These are phyloP conservation scores for Pestalotiopsis sp. DNA, from an alignment of 2,329 filamentous ascomycete genomes.

Conservation along the genomic window DNA sequence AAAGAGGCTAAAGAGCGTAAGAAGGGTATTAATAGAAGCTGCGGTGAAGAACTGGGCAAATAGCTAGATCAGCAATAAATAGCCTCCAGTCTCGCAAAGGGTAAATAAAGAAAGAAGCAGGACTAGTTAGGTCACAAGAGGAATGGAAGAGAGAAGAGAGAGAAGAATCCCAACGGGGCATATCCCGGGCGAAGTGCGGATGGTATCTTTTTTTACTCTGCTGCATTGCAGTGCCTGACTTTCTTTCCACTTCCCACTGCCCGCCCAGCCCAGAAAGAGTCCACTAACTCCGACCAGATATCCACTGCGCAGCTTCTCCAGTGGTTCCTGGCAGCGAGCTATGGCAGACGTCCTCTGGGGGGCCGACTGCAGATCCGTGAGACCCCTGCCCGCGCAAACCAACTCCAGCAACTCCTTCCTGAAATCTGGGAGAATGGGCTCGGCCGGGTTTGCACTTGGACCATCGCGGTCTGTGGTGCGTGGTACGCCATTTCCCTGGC, in stretches of 20 bases:
- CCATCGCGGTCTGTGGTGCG: neutral
- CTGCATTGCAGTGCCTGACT: no score
- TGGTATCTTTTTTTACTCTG: neutral
- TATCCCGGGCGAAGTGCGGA: neutral
- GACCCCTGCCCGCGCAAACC: neutral
- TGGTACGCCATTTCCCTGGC: neutral
- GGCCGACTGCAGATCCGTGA: neutral
- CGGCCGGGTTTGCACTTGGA: neutral
- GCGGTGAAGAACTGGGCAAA: neutral
- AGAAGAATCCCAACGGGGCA: neutral
- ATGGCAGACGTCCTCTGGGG: neutral
- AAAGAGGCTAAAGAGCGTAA: neutral
- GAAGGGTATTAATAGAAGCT: neutral
- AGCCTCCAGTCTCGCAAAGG: neutral
- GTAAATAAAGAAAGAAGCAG: neutral
- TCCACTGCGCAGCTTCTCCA: neutral
- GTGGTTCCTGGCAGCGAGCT: neutral
- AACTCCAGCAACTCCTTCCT: neutral
- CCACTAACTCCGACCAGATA: neutral
- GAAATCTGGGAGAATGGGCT: neutral
- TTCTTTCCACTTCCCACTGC: neutral
- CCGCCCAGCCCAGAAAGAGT: neutral
- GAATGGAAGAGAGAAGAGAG: neutral
- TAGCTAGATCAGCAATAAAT: neutral
- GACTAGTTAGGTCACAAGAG: neutral